These are phyloP conservation scores for Baorangia bicolor DNA, from an alignment of 768 basidiomycete species.

Conservation along the genomic window DNA sequence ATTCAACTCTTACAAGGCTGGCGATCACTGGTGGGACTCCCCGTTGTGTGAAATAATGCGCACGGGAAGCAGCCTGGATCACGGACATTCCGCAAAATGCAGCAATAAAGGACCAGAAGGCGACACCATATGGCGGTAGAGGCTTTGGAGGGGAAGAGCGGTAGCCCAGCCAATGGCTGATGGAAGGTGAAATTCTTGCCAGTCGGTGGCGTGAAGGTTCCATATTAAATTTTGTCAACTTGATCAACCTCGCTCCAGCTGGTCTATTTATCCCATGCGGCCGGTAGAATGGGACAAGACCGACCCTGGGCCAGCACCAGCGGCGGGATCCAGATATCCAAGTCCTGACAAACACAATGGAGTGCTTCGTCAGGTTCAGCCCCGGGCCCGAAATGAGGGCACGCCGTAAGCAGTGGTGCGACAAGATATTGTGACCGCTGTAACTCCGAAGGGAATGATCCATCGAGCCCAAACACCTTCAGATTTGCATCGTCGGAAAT, in stretches of 20 bases:
- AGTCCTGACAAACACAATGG: no score
- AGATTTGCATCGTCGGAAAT: no score
- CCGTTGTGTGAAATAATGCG: conserved; percentile 45
- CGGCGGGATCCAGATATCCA: no score
- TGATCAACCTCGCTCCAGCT: background rate
- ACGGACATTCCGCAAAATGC: conserved; percentile 50
- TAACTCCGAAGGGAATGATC: no score
- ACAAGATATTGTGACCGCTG: no score
- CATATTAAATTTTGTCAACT: conserved; percentile 1
- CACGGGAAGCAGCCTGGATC: conserved; percentile 51
- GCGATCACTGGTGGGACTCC: conserved; percentile 36
- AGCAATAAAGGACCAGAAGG: conserved; percentile 49
- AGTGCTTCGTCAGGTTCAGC: no score
- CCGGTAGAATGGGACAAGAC: no score
- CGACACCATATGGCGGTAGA: background rate
- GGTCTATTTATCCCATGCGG: background rate
- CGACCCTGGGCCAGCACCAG: no score
- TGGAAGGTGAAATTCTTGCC: background rate
- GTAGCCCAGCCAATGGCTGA: conserved; percentile 17
- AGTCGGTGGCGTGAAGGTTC: background rate
- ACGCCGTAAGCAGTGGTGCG: no score
- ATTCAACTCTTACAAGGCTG: conserved; percentile 20
- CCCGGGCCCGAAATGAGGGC: no score
- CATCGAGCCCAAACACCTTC: no score
- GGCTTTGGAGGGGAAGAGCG: conserved; percentile 8